Evolutionary conservation across 805 yeast genomes (phyloP), one percentile per base, ranked within the genome.

Genomic region (Torulaspora gathmanii): DNA sequence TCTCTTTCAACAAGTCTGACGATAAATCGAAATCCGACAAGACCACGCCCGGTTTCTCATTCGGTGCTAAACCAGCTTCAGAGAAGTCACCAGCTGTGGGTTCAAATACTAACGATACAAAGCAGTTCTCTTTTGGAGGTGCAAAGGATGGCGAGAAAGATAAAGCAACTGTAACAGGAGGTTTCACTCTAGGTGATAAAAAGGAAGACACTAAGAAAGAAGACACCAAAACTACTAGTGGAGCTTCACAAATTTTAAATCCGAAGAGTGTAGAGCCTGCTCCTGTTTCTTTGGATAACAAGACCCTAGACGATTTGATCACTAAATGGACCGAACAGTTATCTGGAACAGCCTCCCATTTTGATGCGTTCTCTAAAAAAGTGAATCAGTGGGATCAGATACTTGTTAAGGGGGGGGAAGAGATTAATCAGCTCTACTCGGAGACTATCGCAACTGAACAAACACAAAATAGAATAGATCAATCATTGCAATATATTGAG

Each of bases 241-340:
- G 50, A 12, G 40, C 54, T 12, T 52, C 57, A 20, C 57, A 55
- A 43, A 45, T 44, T 15, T 33, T 53, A n/a, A 53, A 53, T 13
- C 38, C 80, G 2, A 80, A 83, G 43, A 71, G 76, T 30, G 74
- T 80, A 23, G 79, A 78, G 49, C 82, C 88, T 4, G 74, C 80
- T 46, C 84, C 85, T 26, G 75, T 88, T 3, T 79, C 95, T 4
- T 75, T 93, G 29, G 89, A 86, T 56, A 93, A 93, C 67, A 88
- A 88, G 64, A 88, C 96, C 1, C 71, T 93, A 59, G 98, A 93
- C 58, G 98, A 93, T 62, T 74, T 93, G 53, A 85, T 93, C 34
- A 78, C 89, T 11, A 89, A 85, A 65, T 93, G 99, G 99, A 85
- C 97, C 0, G 79, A 80, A 45, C 95, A 93, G 54, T 68, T 93